Evolutionary conservation across 2,329 filamentous ascomycete species (phyloP).

Genomic region (Helotiales sp.): DNA sequence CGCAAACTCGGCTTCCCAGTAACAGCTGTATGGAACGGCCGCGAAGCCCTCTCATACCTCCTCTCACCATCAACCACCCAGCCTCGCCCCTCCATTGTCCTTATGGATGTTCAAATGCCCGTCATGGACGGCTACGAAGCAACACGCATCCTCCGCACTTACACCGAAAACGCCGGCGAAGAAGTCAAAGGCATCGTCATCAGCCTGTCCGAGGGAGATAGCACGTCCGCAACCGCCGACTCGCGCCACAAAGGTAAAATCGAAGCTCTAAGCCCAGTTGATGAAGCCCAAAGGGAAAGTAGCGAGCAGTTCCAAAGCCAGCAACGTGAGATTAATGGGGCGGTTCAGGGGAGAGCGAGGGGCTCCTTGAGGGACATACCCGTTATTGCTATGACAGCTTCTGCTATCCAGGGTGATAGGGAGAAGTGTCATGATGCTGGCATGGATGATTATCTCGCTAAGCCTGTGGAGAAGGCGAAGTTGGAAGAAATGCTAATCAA

Average conservation of each 20-base stretch:
- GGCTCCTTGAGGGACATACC: constrained; percentile 46
- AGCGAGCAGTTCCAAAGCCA: neutral
- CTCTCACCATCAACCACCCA: constrained; percentile 24
- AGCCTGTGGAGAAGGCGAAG: constrained; percentile 48
- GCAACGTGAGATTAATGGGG: neutral
- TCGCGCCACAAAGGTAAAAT: neutral
- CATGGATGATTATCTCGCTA: constrained; percentile 58
- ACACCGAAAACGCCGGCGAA: constrained; percentile 17
- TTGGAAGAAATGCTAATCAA: constrained; percentile 37
- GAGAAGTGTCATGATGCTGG: constrained; percentile 56
- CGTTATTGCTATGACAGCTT: constrained; percentile 57
- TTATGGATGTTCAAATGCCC: constrained; percentile 59
- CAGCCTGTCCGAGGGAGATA: neutral
- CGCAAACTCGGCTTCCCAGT: constrained; percentile 35
- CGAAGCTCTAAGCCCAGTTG: neutral
- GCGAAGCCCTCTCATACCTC: constrained; percentile 36
- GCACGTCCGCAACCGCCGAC: neutral
- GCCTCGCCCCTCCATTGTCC: constrained; percentile 34
- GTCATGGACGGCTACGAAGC: constrained; percentile 56
- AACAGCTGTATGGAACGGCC: constrained; percentile 38
- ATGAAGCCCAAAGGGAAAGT: neutral
- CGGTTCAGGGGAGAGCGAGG: neutral
- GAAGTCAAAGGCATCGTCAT: neutral
- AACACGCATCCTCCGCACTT: constrained; percentile 51
- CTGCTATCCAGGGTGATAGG: constrained; percentile 54